A percentile compares a stretch with the other conserved stretches of the same genome.
Evolutionary conservation across 2,329 filamentous ascomycete species (phyloP).

Genomic region (Grosmannia clavigera): DNA sequence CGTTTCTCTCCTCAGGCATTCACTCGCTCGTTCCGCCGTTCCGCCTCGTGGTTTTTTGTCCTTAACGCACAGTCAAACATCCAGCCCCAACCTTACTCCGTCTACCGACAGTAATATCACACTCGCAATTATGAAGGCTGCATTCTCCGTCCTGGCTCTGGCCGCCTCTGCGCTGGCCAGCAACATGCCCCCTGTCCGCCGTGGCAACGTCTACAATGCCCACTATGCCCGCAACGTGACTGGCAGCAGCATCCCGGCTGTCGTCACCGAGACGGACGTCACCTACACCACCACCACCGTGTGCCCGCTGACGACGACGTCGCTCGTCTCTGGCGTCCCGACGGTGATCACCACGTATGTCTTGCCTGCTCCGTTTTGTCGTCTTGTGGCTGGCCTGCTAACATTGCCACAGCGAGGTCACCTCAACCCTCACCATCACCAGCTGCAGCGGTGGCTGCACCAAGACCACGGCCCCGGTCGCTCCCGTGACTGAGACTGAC

Average conservation of each 20-base stretch:
- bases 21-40: neutral
- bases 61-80: neutral
- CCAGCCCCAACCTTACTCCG: neutral
- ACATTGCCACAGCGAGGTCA: constrained; percentile 16
- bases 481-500: constrained; percentile 13
- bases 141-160: constrained; percentile 19
- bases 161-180: constrained; percentile 15
- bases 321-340: constrained; percentile 27
- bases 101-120: neutral
- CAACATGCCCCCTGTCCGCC: neutral
- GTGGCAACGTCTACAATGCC: neutral
- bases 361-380: neutral
- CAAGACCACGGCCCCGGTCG: constrained; percentile 10
- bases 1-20: neutral
- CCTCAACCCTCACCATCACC: constrained; percentile 32
- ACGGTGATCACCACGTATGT: constrained; percentile 26
- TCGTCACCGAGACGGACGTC: constrained; percentile 6
- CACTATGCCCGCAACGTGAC: neutral
- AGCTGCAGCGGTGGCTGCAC: constrained; percentile 22
- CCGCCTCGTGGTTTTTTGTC: neutral
- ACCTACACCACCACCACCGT: neutral
- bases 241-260: constrained; percentile 11
- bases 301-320: constrained; percentile 28
- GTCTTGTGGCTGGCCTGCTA: neutral
- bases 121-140: constrained; percentile 19